A percentile compares a stretch with the other conserved stretches of the same genome.
These are phyloP conservation scores for Hygrocybe coccinea DNA, from an alignment of 768 basidiomycete species.

Conservation along the genomic window DNA sequence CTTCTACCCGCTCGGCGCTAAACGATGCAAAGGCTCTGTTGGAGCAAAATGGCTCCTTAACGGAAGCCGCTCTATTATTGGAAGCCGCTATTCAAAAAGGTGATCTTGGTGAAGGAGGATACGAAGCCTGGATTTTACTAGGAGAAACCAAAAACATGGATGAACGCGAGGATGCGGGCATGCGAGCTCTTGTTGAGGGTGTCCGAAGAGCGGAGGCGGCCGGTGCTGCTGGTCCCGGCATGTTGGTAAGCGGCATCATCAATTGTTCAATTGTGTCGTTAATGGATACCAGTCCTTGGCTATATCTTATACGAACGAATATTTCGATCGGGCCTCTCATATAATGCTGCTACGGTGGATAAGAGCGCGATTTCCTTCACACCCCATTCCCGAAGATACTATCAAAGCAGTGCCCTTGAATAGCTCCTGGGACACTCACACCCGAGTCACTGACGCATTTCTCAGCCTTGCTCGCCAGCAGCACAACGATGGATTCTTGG, in stretches of 20 bases:
- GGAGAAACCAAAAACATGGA: constrained; percentile 90
- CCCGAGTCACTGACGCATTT: constrained; percentile 76
- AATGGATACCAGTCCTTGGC: constrained; percentile 67
- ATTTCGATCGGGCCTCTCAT: constrained; percentile 81
- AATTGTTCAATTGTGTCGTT: constrained; percentile 7
- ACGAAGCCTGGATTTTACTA: constrained; percentile 88
- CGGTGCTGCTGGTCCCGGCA: constrained; percentile 62
- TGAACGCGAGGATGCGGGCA: constrained; percentile 76
- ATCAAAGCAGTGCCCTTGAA: constrained; percentile 49
- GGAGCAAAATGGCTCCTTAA: constrained; percentile 76
- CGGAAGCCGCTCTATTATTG: constrained; percentile 79
- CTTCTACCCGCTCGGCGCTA: constrained; percentile 48
- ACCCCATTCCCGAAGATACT: constrained; percentile 51
- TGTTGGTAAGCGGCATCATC: constrained; percentile 52
- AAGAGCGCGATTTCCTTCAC: constrained; percentile 55
- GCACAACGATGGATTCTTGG: constrained; percentile 62
- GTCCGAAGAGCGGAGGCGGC: constrained; percentile 60
- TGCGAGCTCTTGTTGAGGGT: constrained; percentile 74
- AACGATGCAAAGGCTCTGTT: constrained; percentile 72
- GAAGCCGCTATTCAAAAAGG: constrained; percentile 88
- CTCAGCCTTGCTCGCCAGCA: constrained; percentile 79
- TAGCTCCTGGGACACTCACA: constrained; percentile 79
- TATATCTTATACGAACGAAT: constrained; percentile 94
- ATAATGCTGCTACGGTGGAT: constrained; percentile 85
- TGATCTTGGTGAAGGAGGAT: constrained; percentile 74